Evolutionary conservation across 2,329 filamentous ascomycete species (phyloP), one percentile per base, ranked within the genome.

Genomic region (Zalaria sp.): DNA sequence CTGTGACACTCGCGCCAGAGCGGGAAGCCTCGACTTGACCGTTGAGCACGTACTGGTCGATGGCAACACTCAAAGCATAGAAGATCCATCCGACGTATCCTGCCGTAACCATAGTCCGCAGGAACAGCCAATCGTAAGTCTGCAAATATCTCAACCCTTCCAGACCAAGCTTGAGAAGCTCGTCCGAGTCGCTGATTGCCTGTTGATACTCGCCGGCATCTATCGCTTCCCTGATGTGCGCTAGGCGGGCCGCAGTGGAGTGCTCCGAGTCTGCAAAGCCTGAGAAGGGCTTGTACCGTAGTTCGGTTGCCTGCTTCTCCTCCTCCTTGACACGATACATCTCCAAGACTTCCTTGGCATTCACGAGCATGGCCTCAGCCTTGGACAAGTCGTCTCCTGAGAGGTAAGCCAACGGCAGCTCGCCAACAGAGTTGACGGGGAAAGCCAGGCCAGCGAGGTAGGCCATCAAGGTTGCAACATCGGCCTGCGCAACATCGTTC

Each of bases 121-220:
- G 66, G 63, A 98, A 98, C 2, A 98, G 71, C 91, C 91, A 98
- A 64, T 98, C 91, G 54, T 98, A 98, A 0, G 88, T 98, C 61
- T 98, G 91, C 26, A 98, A 72, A 58, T 98, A 98, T 39, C 91
- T 77, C 46, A 98, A 67, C 5, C 91, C 91, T 46, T 86, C 75
- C 1, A 98, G 71, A 2, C 78, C 81, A 39, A 84, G 65, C 45
- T 81, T 73, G 46, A 96, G 83, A 9, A 98, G 69, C 27, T 78
- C 74, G 35, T 82, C 78, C 1, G 84, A 86, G 52, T 83, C 75
- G 43, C 77, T 68, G 51, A 96, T 94, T 1, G 89, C 85, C 51
- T 84, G 75, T 43, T 89, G 78, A 48, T 79, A 79, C 37, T 74
- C 68, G 5, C 74, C 78, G 6, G 64, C 62, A 9, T 75, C 67